Evolutionary conservation across 441 rosid genomes (phyloP).

Genomic region (Erodium trifolium): DNA sequence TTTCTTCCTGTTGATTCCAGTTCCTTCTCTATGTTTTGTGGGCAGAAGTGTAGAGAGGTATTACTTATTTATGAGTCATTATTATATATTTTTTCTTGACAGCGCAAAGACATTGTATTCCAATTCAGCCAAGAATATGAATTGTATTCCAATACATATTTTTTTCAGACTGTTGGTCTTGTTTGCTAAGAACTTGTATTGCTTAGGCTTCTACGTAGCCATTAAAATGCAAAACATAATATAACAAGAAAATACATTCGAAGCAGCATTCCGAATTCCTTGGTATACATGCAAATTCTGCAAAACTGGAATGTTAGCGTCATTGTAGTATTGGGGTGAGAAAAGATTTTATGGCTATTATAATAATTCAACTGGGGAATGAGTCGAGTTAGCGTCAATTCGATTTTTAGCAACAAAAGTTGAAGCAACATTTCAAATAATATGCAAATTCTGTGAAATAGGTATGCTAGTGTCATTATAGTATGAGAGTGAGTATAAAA

Average conservation of each 20-base stretch:
- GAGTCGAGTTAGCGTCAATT: no score
- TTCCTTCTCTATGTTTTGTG: constrained; percentile 51
- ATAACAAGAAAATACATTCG: background rate
- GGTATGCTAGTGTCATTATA: no score
- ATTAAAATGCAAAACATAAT: background rate
- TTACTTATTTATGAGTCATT: constrained; percentile 11
- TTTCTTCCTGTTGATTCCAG: constrained; percentile 31
- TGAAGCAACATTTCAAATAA: no score
- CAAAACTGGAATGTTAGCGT: background rate
- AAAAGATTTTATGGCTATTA: no score
- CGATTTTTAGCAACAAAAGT: no score
- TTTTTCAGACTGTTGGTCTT: background rate
- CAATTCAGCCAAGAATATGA: no score
- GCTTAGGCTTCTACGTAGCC: background rate
- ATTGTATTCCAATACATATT: no score
- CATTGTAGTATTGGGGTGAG: no score
- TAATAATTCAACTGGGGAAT: no score
- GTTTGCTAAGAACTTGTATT: background rate
- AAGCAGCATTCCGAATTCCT: background rate
- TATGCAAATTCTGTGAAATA: no score
- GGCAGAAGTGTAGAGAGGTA: constrained; percentile 73
- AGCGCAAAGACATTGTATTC: background rate
- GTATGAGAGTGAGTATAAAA: background rate
- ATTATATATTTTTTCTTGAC: background rate
- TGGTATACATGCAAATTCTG: background rate